Base-by-base conservation (phyloP, 495 filamentous ascomycete genomes). In the Bacidia gigantensis region DNA sequence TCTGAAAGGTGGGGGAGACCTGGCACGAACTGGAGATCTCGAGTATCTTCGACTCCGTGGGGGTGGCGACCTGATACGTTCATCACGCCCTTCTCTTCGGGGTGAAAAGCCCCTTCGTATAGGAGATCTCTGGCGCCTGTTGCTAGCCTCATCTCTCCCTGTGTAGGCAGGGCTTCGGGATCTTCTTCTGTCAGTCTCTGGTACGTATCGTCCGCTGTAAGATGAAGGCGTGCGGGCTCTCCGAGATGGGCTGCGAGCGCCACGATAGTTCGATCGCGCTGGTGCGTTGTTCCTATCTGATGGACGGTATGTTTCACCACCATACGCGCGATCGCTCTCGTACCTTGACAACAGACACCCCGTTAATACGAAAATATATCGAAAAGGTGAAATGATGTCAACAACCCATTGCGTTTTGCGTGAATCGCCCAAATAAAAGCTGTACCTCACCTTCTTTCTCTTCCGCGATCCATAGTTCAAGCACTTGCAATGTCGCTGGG, bases 281-380 rank as follows among this genome's bases (percentile, higher is more conserved):
- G 65, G 63, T 49, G 41, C 5, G 7, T 58, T 61, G 23, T 58
- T 44, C 56, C 69, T 64, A 45, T 69, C 66, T 17, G 63, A 64
- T 32, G 74, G 73, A 11, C 74, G 71, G 64, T 77, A 77, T 50
- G 72, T 74, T 57, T 77, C 74, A 22, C 72, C 71, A n/a, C 72
- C 69, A 51, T 70, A 48, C 26, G 50, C 23, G 46, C 54, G 61
- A 23, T 49, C 62, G n/a, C 69, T 67, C 57, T 76, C 69, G 62
- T 74, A 76, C 59, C 74, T 76, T 42, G 5, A 14, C 17, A 26
- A 43, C n/a, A n/a, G n/a, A n/a, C n/a, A 39, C 2, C 23, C 24
- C 10, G 46, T 50, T 3, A 59, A 47, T 52, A n/a, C n/a, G n/a
- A n/a, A n/a, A n/a, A n/a, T n/a, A n/a, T n/a, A n/a, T n/a, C n/a